These are phyloP conservation scores for Beauveria medogensis DNA, from an alignment of 2,329 filamentous ascomycete genomes.

Conservation along the genomic window DNA sequence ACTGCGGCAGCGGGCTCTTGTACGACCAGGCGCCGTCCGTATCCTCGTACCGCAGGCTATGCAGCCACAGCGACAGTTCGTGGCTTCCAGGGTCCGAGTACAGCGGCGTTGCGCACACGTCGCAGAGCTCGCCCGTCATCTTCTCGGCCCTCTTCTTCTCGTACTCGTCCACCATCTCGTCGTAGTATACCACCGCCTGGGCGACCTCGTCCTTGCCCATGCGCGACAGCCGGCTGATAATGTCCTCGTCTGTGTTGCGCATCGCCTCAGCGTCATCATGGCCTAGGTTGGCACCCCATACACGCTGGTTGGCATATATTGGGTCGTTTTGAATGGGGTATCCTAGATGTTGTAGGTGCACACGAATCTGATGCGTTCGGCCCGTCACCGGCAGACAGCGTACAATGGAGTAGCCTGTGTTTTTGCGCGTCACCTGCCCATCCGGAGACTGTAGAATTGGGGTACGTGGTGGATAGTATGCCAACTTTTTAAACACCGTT, in stretches of 20 bases:
- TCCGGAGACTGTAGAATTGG: slow-evolving; percentile 16
- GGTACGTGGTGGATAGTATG: slow-evolving; percentile 67
- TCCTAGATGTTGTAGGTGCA: slow-evolving; percentile 89
- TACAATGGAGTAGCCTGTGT: slow-evolving; percentile 85
- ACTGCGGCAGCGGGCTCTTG: slow-evolving; percentile 71
- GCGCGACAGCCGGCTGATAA: slow-evolving; percentile 72
- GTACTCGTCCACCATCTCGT: slow-evolving; percentile 87
- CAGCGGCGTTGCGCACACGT: slow-evolving; percentile 74
- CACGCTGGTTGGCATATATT: slow-evolving; percentile 89
- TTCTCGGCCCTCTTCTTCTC: slow-evolving; percentile 87
- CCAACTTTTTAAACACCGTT: slow-evolving; percentile 84
- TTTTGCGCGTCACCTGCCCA: slow-evolving; percentile 36
- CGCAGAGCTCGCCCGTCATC: slow-evolving; percentile 78
- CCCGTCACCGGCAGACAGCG: slow-evolving; percentile 90
- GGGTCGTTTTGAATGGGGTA: slow-evolving; percentile 96
- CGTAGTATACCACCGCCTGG: slow-evolving; percentile 84
- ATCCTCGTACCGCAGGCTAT: slow-evolving; percentile 85
- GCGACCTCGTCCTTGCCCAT: slow-evolving; percentile 96
- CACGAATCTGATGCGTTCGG: slow-evolving; percentile 87
- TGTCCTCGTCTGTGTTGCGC: slow-evolving; percentile 74
- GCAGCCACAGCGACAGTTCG: slow-evolving; percentile 87
- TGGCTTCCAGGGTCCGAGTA: slow-evolving; percentile 89
- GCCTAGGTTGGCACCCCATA: slow-evolving; percentile 79
- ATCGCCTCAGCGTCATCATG: slow-evolving; percentile 55
- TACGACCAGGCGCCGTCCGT: slow-evolving; percentile 79